Conservation (phyloP, 2,329 filamentous ascomycete species). For the Stachybotrys echinatus region DNA sequence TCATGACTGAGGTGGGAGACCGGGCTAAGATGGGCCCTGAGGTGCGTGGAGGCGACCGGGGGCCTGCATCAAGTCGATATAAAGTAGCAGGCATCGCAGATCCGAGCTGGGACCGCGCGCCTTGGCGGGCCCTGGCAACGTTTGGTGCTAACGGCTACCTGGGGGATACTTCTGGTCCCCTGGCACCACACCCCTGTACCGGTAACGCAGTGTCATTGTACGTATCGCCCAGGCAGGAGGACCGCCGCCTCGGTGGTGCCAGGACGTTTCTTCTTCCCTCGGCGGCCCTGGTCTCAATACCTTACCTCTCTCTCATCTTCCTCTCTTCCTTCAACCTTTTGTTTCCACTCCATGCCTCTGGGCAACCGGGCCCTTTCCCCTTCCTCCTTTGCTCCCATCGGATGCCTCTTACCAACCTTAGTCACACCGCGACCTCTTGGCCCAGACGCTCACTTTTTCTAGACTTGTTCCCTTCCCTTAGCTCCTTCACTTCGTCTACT, state of each 20-base stretch:
- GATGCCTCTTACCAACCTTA: neutral
- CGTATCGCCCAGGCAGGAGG: conserved; percentile 28
- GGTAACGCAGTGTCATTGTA: conserved; percentile 21
- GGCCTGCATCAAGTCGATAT: conserved; percentile 23
- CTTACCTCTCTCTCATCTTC: conserved; percentile 14
- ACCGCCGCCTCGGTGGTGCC: conserved; percentile 23
- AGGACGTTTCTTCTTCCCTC: conserved; percentile 34
- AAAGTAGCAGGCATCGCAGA: conserved; percentile 17
- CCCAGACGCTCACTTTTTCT: neutral
- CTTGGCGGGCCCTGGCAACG: neutral
- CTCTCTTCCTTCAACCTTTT: conserved; percentile 27
- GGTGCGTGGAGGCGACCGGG: conserved; percentile 22
- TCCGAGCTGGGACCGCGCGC: neutral
- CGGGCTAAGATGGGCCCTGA: conserved; percentile 26
- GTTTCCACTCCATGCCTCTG: conserved; percentile 22
- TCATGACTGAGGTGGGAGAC: conserved; percentile 28
- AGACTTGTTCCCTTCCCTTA: conserved; percentile 1
- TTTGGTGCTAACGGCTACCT: conserved; percentile 18
- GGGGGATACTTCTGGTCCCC: conserved; percentile 11
- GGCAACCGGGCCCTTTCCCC: conserved; percentile 8
- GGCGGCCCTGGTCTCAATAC: conserved; percentile 25
- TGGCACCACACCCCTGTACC: conserved; percentile 31
- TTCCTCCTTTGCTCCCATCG: conserved; percentile 6
- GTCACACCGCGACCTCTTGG: neutral
- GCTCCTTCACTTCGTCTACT: neutral